Evolutionary conservation across 495 filamentous ascomycete genomes (phyloP).

Genomic region (Articulospora tetracladia): DNA sequence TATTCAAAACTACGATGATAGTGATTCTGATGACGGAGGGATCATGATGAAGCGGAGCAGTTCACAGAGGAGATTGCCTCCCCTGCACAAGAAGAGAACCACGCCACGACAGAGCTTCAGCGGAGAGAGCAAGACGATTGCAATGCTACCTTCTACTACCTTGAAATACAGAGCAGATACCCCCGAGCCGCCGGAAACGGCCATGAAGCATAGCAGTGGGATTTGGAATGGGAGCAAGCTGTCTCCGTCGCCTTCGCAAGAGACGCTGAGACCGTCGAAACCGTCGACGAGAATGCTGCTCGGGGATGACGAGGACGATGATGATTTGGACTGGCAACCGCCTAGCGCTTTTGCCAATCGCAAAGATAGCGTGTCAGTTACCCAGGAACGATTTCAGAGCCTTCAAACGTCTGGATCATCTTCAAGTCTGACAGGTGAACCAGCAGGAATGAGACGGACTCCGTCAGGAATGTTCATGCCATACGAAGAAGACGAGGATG

Average conservation of each 20-base stretch:
- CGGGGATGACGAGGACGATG: constrained; percentile 51
- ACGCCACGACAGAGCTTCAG: constrained; percentile 45
- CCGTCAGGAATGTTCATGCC: constrained; percentile 85
- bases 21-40: constrained; percentile 49
- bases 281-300: constrained; percentile 64
- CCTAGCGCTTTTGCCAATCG: constrained; percentile 27
- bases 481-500: constrained; percentile 67
- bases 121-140: constrained; percentile 82
- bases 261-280: constrained; percentile 69
- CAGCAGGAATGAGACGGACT: constrained; percentile 61
- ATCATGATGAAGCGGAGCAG: constrained; percentile 76
- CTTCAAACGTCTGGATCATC: constrained; percentile 20
- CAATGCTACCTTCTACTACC: constrained; percentile 86
- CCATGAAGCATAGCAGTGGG: constrained; percentile 48
- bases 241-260: constrained; percentile 56
- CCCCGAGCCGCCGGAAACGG: constrained; percentile 61
- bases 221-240: constrained; percentile 38
- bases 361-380: constrained; percentile 30
- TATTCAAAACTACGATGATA: constrained; percentile 47
- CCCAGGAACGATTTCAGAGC: constrained; percentile 27
- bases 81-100: constrained; percentile 20
- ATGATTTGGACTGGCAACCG: constrained; percentile 48
- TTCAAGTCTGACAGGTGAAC: constrained; percentile 34
- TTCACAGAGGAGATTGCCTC: constrained; percentile 36
- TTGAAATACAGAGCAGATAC: constrained; percentile 84